These are phyloP conservation scores for Lentinula sp. DNA, from an alignment of 768 basidiomycete genomes.

Conservation along the genomic window DNA sequence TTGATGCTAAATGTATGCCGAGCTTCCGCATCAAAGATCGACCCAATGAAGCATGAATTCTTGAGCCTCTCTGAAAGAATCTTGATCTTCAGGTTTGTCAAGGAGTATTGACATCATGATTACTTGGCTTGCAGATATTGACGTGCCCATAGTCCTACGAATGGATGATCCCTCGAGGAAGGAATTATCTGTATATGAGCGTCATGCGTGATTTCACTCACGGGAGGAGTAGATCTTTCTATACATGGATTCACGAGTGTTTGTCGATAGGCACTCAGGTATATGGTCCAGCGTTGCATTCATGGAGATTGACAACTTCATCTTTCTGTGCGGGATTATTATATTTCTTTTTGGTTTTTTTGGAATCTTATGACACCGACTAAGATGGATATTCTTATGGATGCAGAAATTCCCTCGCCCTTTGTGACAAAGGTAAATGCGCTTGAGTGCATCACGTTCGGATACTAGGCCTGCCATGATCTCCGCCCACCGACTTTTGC, in stretches of 20 bases:
- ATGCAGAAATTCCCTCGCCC: constrained; percentile 59
- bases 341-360: constrained; percentile 23
- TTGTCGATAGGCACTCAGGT: constrained; percentile 33
- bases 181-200: background rate
- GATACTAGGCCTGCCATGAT: constrained; percentile 46
- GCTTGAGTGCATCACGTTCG: constrained; percentile 27
- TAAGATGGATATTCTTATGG: background rate
- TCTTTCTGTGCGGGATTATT: constrained; percentile 10
- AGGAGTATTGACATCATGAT: background rate
- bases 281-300: constrained; percentile 47
- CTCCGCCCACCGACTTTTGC: constrained; percentile 41
- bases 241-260: background rate
- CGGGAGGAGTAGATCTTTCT: too few relatives aligned
- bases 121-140: background rate
- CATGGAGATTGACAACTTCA: constrained; percentile 29
- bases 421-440: constrained; percentile 52
- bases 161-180: background rate
- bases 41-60: background rate
- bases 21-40: constrained; percentile 27
- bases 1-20: constrained; percentile 38
- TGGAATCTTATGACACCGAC: too few relatives aligned
- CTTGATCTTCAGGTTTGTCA: background rate
- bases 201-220: too few relatives aligned
- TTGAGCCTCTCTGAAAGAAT: constrained; percentile 8
- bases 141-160: background rate